Base-by-base conservation (phyloP, 2,329 filamentous ascomycete species). In the Blumeria hordei region DNA sequence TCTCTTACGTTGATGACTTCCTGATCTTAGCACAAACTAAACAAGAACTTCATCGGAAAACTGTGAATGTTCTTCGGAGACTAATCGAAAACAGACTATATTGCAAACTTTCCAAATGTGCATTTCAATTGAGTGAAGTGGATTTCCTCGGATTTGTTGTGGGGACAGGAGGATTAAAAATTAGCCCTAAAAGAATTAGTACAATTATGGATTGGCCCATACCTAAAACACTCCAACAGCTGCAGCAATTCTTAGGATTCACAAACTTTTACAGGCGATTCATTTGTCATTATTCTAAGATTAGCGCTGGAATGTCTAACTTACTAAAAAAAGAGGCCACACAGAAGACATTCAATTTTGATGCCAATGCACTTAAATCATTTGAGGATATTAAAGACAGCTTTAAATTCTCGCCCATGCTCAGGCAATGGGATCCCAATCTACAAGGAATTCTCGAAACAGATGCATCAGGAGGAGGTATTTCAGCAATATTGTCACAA, bases 391-490 rank as follows among this genome's bases (percentile, higher is more conserved):
- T 54, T 28, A 54, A 54, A 33, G n/a, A 11, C 10, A 16, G 36
- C 37, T 54, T 54, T 28, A 14, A n/a, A 54, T 32, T 2, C 18
- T 54, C 36, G 9, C 37, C 52, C 28, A 43, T 44, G 16, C 9
- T 54, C 16, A 36, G 28, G 6, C 52, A 54, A 32, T 54, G 36
- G 52, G 52, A 43, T 32, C 52, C 36, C n/a, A 54, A 33, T 34
- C 21, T 32, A 54, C 52, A 18, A 43, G 52, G 52, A 43, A 54
- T 54, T n/a, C 18, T 54, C 16, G 52, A 54, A 44, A 54, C 52
- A 43, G 52, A 54, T 32, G 52, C 36, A 21, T 44, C 52, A 8
- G 52, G 36, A 6, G 36, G 18, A n/a, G 52, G 52, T 39, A 44
- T 54, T 8, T 54, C 52, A 3, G 18, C 21, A 12, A 54, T 43